Conservation (phyloP, 1,139 yeast genomes). For the Suhomyces choctaworum region DNA sequence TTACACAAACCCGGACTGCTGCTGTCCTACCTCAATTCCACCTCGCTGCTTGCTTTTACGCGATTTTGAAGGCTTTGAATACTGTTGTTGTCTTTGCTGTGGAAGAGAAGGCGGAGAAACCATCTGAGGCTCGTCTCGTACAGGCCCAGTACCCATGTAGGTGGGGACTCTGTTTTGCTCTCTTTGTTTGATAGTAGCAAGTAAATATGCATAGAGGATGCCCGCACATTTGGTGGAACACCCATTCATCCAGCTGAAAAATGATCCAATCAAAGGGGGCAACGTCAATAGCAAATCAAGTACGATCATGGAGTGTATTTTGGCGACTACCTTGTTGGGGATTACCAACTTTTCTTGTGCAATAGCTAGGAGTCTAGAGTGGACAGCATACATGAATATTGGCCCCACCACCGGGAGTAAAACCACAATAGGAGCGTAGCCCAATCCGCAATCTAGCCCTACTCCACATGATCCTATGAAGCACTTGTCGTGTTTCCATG, state of each 20-base stretch:
- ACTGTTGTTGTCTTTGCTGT: slow-evolving; percentile 2
- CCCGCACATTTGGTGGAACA: slow-evolving; percentile 93
- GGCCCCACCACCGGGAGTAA: slow-evolving; percentile 83
- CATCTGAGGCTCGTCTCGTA: slow-evolving; percentile 5
- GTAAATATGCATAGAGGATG: slow-evolving; percentile 54
- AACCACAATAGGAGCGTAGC: slow-evolving; percentile 69
- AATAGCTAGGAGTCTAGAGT: slow-evolving; percentile 59
- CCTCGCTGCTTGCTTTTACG: background rate
- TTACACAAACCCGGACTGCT: slow-evolving; percentile 33
- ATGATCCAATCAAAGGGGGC: slow-evolving; percentile 75
- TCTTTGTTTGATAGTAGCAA: slow-evolving; percentile 35
- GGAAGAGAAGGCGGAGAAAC: slow-evolving; percentile 5
- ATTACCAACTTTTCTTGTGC: slow-evolving; percentile 57
- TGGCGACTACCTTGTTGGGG: slow-evolving; percentile 61
- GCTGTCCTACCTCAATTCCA: slow-evolving; percentile 26
- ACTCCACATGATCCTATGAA: slow-evolving; percentile 69
- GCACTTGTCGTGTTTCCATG: slow-evolving; percentile 86
- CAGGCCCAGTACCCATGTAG: slow-evolving; percentile 9
- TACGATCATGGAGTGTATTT: slow-evolving; percentile 71
- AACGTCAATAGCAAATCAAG: slow-evolving; percentile 72
- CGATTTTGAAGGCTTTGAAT: slow-evolving; percentile 2
- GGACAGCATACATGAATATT: slow-evolving; percentile 71
- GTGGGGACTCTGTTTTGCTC: slow-evolving; percentile 18
- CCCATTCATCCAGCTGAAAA: slow-evolving; percentile 77
- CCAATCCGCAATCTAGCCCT: slow-evolving; percentile 76